phyloP scores from a whole-genome alignment of 805 yeast species.

The Wickerhamiella sergipiensis region DNA sequence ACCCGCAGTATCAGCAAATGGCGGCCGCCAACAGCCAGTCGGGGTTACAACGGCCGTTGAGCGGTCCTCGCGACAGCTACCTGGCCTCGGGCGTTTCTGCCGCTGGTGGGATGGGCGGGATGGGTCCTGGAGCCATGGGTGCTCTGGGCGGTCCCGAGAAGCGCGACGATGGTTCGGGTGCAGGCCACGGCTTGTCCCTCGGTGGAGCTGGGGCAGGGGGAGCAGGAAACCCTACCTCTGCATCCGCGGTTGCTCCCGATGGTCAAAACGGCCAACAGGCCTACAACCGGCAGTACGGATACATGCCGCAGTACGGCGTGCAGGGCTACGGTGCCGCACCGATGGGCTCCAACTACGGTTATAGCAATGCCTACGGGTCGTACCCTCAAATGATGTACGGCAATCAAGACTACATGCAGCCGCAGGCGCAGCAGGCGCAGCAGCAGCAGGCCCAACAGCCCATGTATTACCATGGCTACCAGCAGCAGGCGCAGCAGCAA shows the following conservation, averaged over 20 bases:
- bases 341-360: slow-evolving; percentile 1
- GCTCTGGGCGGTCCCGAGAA: background rate
- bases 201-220: background rate
- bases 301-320: slow-evolving; percentile 6
- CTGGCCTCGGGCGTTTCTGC: background rate
- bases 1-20: slow-evolving; percentile 4
- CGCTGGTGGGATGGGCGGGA: background rate
- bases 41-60: background rate
- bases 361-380: slow-evolving; percentile 3
- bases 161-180: background rate
- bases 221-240: background rate
- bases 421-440: background rate
- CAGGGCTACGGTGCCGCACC: slow-evolving; percentile 6
- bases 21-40: background rate
- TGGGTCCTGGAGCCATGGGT: background rate
- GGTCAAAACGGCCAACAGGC: background rate
- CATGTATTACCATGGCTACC: slow-evolving; percentile 2
- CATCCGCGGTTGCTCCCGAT: background rate
- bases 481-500: slow-evolving; percentile 3
- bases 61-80: background rate
- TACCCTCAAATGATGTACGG: slow-evolving; percentile 9
- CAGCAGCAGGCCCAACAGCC: slow-evolving; percentile 2
- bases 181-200: background rate
- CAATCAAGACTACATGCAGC: slow-evolving; percentile 3
- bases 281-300: slow-evolving; percentile 2